These are phyloP conservation scores for Raphanus raphanistrum DNA, from an alignment of 345 rosid genomes.

Conservation along the genomic window DNA sequence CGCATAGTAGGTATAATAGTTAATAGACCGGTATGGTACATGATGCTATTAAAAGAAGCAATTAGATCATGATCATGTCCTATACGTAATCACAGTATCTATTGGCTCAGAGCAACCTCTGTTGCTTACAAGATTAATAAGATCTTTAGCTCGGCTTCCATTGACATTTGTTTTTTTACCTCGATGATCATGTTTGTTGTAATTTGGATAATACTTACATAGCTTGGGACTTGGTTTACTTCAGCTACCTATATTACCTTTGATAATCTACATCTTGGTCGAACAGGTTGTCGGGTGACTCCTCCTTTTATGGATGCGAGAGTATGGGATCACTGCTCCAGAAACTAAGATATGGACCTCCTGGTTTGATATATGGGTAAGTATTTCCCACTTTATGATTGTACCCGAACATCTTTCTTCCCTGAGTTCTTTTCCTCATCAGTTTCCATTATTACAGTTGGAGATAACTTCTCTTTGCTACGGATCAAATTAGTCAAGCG, in stretches of 20 bases:
- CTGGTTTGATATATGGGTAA: neutral
- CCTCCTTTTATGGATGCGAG: neutral
- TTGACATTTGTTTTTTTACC: neutral
- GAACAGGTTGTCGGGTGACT: too few relatives aligned
- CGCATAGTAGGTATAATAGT: neutral
- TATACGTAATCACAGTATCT: slow-evolving; percentile 65
- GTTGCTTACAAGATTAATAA: slow-evolving; percentile 50
- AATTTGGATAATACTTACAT: slow-evolving; percentile 23
- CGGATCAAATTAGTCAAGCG: neutral
- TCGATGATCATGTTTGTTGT: neutral
- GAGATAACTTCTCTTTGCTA: neutral
- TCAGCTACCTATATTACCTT: too few relatives aligned
- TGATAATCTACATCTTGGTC: too few relatives aligned
- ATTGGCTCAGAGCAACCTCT: slow-evolving; percentile 73
- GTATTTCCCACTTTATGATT: neutral
- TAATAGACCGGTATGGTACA: neutral
- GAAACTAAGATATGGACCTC: neutral
- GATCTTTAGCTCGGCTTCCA: neutral
- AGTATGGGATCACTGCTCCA: neutral
- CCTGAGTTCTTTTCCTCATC: too few relatives aligned
- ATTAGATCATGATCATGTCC: slow-evolving; percentile 60
- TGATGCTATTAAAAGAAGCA: neutral
- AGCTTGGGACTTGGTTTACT: too few relatives aligned
- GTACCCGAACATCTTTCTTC: too few relatives aligned
- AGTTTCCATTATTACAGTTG: neutral